Conservation (phyloP, 2,329 filamentous ascomycete species). For the Aureobasidium sp. region DNA sequence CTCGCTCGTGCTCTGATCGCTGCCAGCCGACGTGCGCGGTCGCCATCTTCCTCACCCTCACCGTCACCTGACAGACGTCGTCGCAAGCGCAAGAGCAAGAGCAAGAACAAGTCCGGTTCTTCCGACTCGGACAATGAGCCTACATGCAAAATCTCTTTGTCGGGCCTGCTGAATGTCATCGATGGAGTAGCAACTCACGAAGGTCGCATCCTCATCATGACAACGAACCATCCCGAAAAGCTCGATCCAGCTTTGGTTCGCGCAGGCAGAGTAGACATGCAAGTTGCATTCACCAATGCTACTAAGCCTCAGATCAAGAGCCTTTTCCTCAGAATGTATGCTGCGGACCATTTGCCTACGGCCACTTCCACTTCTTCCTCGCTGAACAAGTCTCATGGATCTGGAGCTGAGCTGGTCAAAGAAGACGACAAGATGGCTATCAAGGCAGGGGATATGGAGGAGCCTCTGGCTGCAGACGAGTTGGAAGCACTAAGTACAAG, state of each 20-base stretch:
- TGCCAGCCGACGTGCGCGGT: background rate
- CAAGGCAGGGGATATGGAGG: background rate
- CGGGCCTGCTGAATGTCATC: conserved; percentile 74
- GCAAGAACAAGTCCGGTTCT: background rate
- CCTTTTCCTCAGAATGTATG: conserved; percentile 36
- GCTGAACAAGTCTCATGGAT: too few relatives aligned
- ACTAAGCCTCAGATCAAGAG: conserved; percentile 35
- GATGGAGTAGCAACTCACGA: conserved; percentile 76
- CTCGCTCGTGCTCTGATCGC: conserved; percentile 14
- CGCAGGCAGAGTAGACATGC: conserved; percentile 63
- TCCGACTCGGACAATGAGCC: conserved; percentile 18
- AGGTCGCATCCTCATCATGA: conserved; percentile 74
- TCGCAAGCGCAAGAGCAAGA: background rate
- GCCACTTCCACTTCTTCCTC: background rate
- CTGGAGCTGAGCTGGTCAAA: too few relatives aligned
- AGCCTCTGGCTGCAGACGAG: conserved; percentile 7
- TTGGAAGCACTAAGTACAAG: conserved; percentile 36
- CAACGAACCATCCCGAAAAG: conserved; percentile 65
- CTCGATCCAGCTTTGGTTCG: conserved; percentile 68
- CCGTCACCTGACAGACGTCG: background rate
- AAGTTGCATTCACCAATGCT: conserved; percentile 53
- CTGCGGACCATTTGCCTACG: background rate
- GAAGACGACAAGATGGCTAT: background rate
- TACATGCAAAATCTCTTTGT: conserved; percentile 57
- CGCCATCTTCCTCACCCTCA: background rate